Evolutionary conservation across 805 yeast genomes (phyloP).

Genomic region (Zygosaccharomyces bailii): DNA sequence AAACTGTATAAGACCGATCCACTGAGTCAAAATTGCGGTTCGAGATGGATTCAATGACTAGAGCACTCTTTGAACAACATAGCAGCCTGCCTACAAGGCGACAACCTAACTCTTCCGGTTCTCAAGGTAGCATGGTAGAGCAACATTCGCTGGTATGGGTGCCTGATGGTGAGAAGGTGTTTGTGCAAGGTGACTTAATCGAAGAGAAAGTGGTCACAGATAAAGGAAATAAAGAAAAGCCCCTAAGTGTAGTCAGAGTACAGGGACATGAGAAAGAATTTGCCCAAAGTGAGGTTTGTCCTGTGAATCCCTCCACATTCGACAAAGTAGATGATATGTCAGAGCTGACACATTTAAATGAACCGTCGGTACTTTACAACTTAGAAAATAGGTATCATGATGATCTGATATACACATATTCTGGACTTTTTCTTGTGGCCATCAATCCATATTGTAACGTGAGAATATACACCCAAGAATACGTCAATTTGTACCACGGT

Average conservation of each 20-base stretch:
- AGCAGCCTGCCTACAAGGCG: slow-evolving; percentile 2
- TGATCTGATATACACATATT: slow-evolving; percentile 85
- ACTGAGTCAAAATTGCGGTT: slow-evolving; percentile 1
- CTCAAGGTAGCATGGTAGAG: slow-evolving; percentile 14
- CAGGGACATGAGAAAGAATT: slow-evolving; percentile 17
- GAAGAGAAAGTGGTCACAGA: slow-evolving; percentile 21
- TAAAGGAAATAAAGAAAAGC: slow-evolving; percentile 22
- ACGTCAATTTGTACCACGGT: slow-evolving; percentile 54
- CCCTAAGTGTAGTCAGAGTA: slow-evolving; percentile 20
- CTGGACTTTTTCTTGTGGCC: slow-evolving; percentile 93
- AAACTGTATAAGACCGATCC: slow-evolving; percentile 1
- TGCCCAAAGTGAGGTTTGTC: slow-evolving; percentile 38
- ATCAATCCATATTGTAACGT: slow-evolving; percentile 83
- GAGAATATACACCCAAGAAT: slow-evolving; percentile 62
- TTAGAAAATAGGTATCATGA: slow-evolving; percentile 69
- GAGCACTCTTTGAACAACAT: slow-evolving; percentile 8
- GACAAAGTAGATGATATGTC: slow-evolving; percentile 95
- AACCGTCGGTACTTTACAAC: slow-evolving; percentile 91
- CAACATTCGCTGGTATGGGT: slow-evolving; percentile 29
- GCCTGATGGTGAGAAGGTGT: slow-evolving; percentile 30
- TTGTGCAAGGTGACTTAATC: slow-evolving; percentile 29
- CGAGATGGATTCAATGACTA: slow-evolving; percentile 6
- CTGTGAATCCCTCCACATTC: slow-evolving; percentile 81
- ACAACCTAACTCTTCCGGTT: slow-evolving; percentile 3
- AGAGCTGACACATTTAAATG: slow-evolving; percentile 87